Base-by-base conservation (phyloP, 345 rosid species). In the Eucalyptus marginata region DNA sequence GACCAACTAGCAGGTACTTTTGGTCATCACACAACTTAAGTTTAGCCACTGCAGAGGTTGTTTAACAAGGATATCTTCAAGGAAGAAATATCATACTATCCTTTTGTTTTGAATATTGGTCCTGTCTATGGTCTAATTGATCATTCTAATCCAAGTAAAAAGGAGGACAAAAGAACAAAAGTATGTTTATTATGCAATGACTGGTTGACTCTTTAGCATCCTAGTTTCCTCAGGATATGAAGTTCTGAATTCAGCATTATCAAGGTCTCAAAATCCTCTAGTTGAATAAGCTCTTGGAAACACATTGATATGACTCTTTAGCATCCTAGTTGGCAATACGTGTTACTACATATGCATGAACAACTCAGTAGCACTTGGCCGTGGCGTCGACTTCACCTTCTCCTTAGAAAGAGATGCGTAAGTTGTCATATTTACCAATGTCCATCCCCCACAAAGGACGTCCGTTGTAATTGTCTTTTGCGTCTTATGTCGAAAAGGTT, bases 381-480 rank as follows among this genome's bases (percentile, higher is more conserved):
- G 98, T 87, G 96, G 98, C 40, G 94, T 96, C 88, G 92, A 93
- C 94, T 96, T 94, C 89, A 98, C 98, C 66, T 90, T 97, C 92
- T 86, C 94, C 89, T 91, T 96, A 91, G 98, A 96, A 86, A 97
- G 92, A 90, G 98, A 97, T 91, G 89, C 95, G 99, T 97, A 93
- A 96, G 98, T 93, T 71, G 83, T 91, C 46, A 66, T 91, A 58
- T 90, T 14, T 29, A 52, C 80, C 25, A 40, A n/a, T 79, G 4
- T 29, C 7, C 47, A 50, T 44, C n/a, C 43, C 18, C 31, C 66
- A 11, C 7, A 3, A 2, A 10, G 7, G 46, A 71, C 8, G 80
- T 36, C 81, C 0, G 0, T 71, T 71, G 5, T 17, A 71, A 71
- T 33, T 43, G 0, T 22, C 86, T 54, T 40, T 91, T 51, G 62